phyloP scores from a whole-genome alignment of 1,139 yeast species.

The Blastobotrys aristatus region DNA sequence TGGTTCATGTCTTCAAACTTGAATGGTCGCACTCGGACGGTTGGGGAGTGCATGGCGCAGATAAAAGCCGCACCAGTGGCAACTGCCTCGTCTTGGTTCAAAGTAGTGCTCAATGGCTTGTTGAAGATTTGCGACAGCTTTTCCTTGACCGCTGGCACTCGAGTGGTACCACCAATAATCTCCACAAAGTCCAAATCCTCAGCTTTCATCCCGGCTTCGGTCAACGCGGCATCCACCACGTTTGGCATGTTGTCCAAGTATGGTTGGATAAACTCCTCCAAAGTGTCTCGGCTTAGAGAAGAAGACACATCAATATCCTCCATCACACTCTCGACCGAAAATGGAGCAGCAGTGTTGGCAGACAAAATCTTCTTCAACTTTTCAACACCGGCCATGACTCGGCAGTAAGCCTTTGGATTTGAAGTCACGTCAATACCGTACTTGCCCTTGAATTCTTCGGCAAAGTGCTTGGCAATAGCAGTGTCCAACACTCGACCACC shows the following conservation, averaged over 20 bases:
- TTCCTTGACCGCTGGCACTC: constrained; percentile 90
- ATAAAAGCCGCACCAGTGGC: constrained; percentile 99
- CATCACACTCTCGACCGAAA: constrained; percentile 94
- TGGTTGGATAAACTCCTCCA: constrained; percentile 85
- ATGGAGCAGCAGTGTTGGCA: constrained; percentile 93
- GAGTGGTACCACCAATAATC: constrained; percentile 96
- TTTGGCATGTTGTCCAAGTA: constrained; percentile 66
- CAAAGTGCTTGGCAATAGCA: constrained; percentile 92
- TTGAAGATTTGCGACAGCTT: constrained; percentile 76
- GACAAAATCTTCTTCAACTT: constrained; percentile 91
- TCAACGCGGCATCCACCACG: constrained; percentile 80
- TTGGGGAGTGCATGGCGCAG: constrained; percentile 98
- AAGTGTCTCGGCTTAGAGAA: constrained; percentile 82
- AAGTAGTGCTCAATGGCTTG: constrained; percentile 85
- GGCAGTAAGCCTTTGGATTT: constrained; percentile 92
- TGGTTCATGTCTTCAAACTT: constrained; percentile 94
- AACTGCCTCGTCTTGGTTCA: constrained; percentile 98
- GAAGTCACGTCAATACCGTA: constrained; percentile 88
- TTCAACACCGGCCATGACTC: constrained; percentile 90
- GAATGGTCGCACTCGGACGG: constrained; percentile 97
- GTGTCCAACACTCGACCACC: constrained; percentile 97
- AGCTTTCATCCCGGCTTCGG: constrained; percentile 65
- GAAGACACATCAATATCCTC: constrained; percentile 94
- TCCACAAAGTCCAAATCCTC: constrained; percentile 86
- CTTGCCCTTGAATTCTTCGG: constrained; percentile 83